phyloP scores from a whole-genome alignment of 257 asterid species.

The Phtheirospermum japonicum region DNA sequence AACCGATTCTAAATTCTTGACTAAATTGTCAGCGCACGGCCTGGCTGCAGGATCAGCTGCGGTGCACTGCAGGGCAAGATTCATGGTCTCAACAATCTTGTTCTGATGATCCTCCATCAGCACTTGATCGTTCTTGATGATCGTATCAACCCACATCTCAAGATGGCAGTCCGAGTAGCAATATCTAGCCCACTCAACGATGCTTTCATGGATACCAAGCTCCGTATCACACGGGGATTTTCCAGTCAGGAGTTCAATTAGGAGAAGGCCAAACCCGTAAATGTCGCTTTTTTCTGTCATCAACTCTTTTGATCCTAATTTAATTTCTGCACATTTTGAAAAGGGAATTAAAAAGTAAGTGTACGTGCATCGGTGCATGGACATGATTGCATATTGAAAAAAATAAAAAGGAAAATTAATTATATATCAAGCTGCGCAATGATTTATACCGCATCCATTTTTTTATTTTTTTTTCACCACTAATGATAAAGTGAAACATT shows the following conservation, averaged over 20 bases:
- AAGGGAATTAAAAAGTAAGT: background rate
- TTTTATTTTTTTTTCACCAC: too few species aligned
- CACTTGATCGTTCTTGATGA: slow-evolving; percentile 34
- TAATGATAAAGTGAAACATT: too few species aligned
- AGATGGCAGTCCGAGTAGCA: slow-evolving; percentile 83
- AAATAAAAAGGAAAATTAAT: background rate
- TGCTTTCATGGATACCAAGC: slow-evolving; percentile 45
- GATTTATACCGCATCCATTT: too few species aligned
- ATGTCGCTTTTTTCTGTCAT: slow-evolving; percentile 49
- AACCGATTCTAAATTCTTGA: slow-evolving; percentile 45
- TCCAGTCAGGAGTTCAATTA: slow-evolving; percentile 74
- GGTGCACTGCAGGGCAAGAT: slow-evolving; percentile 76
- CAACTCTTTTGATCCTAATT: slow-evolving; percentile 35
- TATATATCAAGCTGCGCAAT: too few species aligned
- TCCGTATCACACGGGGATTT: slow-evolving; percentile 49
- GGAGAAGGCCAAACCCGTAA: slow-evolving; percentile 59
- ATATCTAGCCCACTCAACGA: slow-evolving; percentile 80
- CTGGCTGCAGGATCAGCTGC: slow-evolving; percentile 63
- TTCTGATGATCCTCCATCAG: slow-evolving; percentile 33
- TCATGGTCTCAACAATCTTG: slow-evolving; percentile 71
- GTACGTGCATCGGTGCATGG: slow-evolving; percentile 45
- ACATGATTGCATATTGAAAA: slow-evolving; percentile 32
- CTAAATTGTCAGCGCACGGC: slow-evolving; percentile 47
- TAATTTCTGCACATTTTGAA: slow-evolving; percentile 38
- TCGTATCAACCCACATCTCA: slow-evolving; percentile 68